Conservation (phyloP, 345 rosid genomes). For the Crucihimalaya himalaica region DNA sequence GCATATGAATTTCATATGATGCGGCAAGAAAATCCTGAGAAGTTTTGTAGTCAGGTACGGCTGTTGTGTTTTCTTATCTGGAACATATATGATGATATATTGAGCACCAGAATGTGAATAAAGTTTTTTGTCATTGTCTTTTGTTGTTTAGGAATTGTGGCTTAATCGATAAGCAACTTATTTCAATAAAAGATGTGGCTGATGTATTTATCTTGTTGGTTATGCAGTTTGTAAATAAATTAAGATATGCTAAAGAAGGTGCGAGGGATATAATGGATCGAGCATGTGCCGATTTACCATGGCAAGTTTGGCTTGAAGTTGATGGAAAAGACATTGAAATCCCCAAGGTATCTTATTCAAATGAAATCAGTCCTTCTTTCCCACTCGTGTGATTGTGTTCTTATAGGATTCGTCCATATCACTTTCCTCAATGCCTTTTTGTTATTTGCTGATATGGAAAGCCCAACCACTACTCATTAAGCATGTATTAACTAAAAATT, state of each 20-base stretch:
- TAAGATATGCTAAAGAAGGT: conserved; percentile 87
- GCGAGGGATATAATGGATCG: conserved; percentile 88
- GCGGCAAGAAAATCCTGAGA: conserved; percentile 81
- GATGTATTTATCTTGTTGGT: conserved; percentile 24
- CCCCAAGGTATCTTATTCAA: conserved; percentile 55
- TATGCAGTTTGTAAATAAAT: conserved; percentile 78
- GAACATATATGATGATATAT: conserved; percentile 4
- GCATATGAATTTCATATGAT: conserved; percentile 79
- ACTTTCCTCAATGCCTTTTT: conserved; percentile 14
- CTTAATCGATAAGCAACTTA: not conserved
- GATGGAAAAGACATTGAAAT: conserved; percentile 76
- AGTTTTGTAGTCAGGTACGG: conserved; percentile 76
- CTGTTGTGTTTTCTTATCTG: not conserved
- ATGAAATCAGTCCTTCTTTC: not conserved
- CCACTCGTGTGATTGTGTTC: conserved; percentile 10
- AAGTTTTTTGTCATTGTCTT: not conserved
- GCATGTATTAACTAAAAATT: not conserved
- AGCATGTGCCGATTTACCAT: conserved; percentile 83
- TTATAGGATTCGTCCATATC: not conserved
- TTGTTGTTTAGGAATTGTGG: not conserved
- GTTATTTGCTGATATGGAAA: conserved; percentile 15
- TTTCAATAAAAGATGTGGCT: conserved; percentile 4
- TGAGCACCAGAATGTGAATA: conserved; percentile 5
- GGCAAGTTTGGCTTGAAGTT: conserved; percentile 90
- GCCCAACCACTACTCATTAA: not conserved